phyloP scores from a whole-genome alignment of 1,284 basidiomycete genomes.

The Anthracocystis walkeri region DNA sequence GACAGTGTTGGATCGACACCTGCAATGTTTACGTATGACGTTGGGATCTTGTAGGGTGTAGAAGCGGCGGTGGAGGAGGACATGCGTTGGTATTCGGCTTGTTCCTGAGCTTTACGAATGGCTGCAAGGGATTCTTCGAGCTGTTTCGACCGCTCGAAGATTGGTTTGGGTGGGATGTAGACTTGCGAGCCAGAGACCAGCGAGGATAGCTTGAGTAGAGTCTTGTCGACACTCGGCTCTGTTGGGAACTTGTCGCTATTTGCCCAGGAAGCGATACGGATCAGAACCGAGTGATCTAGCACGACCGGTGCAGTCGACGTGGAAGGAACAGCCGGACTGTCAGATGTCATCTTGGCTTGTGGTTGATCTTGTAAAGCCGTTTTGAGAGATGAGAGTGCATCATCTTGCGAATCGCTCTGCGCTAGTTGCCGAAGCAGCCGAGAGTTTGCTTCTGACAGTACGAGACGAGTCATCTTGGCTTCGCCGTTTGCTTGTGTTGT shows the following conservation, averaged over 20 bases:
- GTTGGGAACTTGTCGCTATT: background rate
- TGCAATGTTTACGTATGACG: conserved; percentile 34
- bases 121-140: conserved; percentile 36
- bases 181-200: conserved; percentile 24
- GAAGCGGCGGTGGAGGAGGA: conserved; percentile 17
- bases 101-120: conserved; percentile 34
- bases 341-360: conserved; percentile 21
- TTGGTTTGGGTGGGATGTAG: conserved; percentile 34
- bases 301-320: conserved; percentile 2
- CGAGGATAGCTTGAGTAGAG: conserved; percentile 19
- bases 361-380: conserved; percentile 23
- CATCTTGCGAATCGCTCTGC: background rate
- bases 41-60: conserved; percentile 21
- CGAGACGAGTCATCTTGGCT: conserved; percentile 35
- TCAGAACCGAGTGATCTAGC: conserved; percentile 24
- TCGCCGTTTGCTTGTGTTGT: background rate
- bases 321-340: conserved; percentile 30
- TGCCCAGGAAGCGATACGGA: conserved; percentile 26
- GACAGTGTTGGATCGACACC: conserved; percentile 39
- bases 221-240: background rate
- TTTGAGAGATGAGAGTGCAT: conserved; percentile 22
- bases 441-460: conserved; percentile 21
- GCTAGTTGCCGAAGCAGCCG: conserved; percentile 16
- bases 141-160: conserved; percentile 34
- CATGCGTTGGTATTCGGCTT: conserved; percentile 43